Percentiles rank a stretch among this genome's conserved stretches.
Evolutionary conservation across 352 stramenopile genomes (phyloP).

Genomic region (Phytophthora pseudosyringae): DNA sequence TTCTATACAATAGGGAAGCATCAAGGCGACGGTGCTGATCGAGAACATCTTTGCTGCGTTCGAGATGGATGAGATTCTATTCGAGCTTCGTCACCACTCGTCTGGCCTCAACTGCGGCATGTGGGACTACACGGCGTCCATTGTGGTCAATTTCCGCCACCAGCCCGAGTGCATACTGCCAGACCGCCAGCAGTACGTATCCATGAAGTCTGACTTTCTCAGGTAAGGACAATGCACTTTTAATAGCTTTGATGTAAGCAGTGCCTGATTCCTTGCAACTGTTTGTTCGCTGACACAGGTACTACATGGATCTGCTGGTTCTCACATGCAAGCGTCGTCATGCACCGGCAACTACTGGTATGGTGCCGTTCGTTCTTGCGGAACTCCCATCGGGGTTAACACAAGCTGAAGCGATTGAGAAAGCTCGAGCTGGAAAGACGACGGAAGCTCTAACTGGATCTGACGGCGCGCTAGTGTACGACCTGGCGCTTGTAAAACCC

Average conservation of each 20-base stretch:
- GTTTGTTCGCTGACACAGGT: conserved; percentile 22
- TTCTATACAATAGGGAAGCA: conserved; percentile 46
- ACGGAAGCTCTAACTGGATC: conserved; percentile 90
- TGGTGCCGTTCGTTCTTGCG: conserved; percentile 95
- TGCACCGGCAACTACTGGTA: conserved; percentile 95
- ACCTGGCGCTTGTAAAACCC: conserved; percentile 88
- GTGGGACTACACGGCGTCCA: conserved; percentile 98
- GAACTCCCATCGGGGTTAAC: conserved; percentile 77
- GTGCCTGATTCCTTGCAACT: neutral
- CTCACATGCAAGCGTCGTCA: conserved; percentile 93
- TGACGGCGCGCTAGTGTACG: conserved; percentile 95
- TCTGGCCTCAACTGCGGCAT: conserved; percentile 96
- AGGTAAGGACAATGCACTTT: conserved; percentile 32
- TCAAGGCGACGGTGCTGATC: conserved; percentile 94
- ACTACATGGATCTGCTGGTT: conserved; percentile 95
- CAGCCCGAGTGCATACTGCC: conserved; percentile 87
- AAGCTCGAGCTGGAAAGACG: conserved; percentile 84
- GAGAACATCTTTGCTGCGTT: conserved; percentile 97
- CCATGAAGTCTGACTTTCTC: conserved; percentile 72
- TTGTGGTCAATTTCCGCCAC: conserved; percentile 94
- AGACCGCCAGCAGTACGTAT: conserved; percentile 87
- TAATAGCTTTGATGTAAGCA: neutral
- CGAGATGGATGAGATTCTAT: conserved; percentile 97
- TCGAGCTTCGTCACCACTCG: conserved; percentile 95
- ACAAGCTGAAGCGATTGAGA: conserved; percentile 75